A percentile compares a stretch with the other conserved stretches of the same genome.
Conservation (phyloP, 371 early-diverging fungal species). For the Mucor sp. region DNA sequence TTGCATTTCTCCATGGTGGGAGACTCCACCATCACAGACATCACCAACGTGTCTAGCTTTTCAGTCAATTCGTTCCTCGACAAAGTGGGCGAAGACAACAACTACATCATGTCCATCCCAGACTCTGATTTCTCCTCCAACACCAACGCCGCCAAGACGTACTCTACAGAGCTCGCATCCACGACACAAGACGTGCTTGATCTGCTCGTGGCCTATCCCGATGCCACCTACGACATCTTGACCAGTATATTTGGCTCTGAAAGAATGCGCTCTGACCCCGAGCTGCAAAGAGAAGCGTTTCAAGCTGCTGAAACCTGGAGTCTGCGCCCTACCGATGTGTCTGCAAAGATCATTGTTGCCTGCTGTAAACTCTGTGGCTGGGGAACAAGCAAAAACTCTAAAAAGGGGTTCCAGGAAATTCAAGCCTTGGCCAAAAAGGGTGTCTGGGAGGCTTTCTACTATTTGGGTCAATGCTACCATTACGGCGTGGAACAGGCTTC, state of each 20-base stretch:
- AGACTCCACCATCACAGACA: slow-evolving; percentile 24
- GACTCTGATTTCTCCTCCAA: slow-evolving; percentile 10
- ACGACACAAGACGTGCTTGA: slow-evolving; percentile 12
- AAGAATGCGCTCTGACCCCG: slow-evolving; percentile 9
- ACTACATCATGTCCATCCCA: slow-evolving; percentile 21
- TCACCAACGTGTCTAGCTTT: slow-evolving; percentile 23
- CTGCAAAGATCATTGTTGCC: slow-evolving; percentile 43
- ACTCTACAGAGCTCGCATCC: not conserved
- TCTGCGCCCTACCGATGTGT: slow-evolving; percentile 25
- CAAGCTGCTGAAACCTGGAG: slow-evolving; percentile 33
- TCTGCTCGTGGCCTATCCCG: slow-evolving; percentile 7
- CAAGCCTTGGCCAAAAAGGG: slow-evolving; percentile 30
- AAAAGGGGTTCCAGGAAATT: slow-evolving; percentile 33
- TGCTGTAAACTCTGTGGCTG: slow-evolving; percentile 47
- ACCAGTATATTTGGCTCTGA: slow-evolving; percentile 10
- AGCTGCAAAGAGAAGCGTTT: slow-evolving; percentile 35
- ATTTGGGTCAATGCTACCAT: slow-evolving; percentile 42
- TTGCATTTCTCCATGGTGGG: slow-evolving; percentile 21
- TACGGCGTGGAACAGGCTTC: slow-evolving; percentile 28
- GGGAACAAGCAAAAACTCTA: slow-evolving; percentile 34
- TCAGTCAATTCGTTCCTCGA: slow-evolving; percentile 23
- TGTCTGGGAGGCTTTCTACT: slow-evolving; percentile 44
- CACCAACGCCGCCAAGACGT: not conserved
- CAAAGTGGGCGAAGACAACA: slow-evolving; percentile 14
- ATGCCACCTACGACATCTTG: slow-evolving; percentile 17